These are phyloP conservation scores for Flaveria floridana DNA, from an alignment of 140 eudicot genomes.

Conservation along the genomic window DNA sequence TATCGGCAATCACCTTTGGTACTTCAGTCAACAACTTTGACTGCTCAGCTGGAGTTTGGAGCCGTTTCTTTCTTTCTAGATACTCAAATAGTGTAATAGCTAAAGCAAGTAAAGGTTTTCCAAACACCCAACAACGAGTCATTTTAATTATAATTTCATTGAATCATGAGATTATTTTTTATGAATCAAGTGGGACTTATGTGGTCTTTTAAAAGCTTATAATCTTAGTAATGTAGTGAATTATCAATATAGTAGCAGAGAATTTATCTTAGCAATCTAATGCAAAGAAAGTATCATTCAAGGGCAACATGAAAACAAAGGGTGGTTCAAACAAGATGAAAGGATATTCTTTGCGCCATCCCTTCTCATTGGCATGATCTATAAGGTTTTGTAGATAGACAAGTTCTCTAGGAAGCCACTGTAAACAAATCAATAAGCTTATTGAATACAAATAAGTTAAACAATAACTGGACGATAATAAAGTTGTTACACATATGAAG, in stretches of 20 bases:
- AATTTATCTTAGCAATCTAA: not conserved
- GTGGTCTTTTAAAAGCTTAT: not conserved
- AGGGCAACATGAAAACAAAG: not conserved
- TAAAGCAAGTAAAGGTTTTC: conserved; percentile 46
- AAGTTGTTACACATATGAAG: not conserved
- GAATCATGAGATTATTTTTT: conserved; percentile 9
- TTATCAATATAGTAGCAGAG: not conserved
- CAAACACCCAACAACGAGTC: not conserved
- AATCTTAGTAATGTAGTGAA: not conserved
- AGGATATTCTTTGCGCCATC: conserved; percentile 96
- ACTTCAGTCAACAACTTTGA: conserved; percentile 55
- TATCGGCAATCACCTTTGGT: conserved; percentile 69
- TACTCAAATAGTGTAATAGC: conserved; percentile 51
- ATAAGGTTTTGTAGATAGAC: conserved; percentile 57
- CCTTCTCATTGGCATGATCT: conserved; percentile 90
- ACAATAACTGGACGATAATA: not conserved
- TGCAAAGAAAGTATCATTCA: not conserved
- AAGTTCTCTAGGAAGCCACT: conserved; percentile 79
- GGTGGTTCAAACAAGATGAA: not conserved
- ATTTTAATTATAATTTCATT: not conserved
- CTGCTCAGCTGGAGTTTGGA: conserved; percentile 64
- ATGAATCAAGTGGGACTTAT: conserved; percentile 21
- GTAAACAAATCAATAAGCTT: conserved; percentile 34
- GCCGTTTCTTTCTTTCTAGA: conserved; percentile 49
- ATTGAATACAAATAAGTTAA: not conserved